Evolutionary conservation across 1,284 basidiomycete genomes (phyloP).

Genomic region (Mycosarcoma mackinlayi): DNA sequence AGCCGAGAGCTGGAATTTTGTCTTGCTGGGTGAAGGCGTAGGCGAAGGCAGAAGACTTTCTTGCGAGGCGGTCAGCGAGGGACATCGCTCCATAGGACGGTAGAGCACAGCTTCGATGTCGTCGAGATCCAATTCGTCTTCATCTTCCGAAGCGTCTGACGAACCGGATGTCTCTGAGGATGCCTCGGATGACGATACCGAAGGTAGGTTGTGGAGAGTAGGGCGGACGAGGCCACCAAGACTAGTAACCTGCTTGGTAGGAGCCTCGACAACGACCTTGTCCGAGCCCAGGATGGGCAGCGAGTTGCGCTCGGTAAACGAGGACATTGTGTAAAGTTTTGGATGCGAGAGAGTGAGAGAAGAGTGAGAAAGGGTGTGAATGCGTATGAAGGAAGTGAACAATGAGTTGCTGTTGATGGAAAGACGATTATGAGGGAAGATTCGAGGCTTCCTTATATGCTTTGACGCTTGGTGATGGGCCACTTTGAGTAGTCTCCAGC

Average conservation of each 20-base stretch:
- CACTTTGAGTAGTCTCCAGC: too few species aligned
- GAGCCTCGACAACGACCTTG: conserved; percentile 16
- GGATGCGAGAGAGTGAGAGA: background rate
- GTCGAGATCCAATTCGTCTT: conserved; percentile 17
- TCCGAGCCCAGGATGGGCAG: conserved; percentile 16
- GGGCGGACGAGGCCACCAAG: too few species aligned
- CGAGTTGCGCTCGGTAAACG: conserved; percentile 12
- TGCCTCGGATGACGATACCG: background rate
- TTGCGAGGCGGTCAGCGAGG: conserved; percentile 35
- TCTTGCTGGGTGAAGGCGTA: conserved; percentile 24
- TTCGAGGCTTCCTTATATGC: too few species aligned
- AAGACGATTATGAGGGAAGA: too few species aligned
- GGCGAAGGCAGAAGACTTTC: conserved; percentile 24
- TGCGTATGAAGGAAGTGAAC: background rate
- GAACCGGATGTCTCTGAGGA: background rate
- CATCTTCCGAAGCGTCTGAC: conserved; percentile 12
- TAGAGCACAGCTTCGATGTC: conserved; percentile 14
- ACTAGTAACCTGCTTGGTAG: conserved; percentile 20
- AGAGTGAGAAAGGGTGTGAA: background rate
- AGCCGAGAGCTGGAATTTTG: conserved; percentile 9
- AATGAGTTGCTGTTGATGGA: too few species aligned
- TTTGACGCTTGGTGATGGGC: too few species aligned
- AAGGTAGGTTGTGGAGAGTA: too few species aligned
- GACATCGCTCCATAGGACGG: conserved; percentile 28
- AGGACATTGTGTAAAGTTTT: conserved; percentile 9